Evolutionary conservation across 352 stramenopile species (phyloP), one percentile per base, ranked within the genome.

Genomic region (Pythium aquatile): DNA sequence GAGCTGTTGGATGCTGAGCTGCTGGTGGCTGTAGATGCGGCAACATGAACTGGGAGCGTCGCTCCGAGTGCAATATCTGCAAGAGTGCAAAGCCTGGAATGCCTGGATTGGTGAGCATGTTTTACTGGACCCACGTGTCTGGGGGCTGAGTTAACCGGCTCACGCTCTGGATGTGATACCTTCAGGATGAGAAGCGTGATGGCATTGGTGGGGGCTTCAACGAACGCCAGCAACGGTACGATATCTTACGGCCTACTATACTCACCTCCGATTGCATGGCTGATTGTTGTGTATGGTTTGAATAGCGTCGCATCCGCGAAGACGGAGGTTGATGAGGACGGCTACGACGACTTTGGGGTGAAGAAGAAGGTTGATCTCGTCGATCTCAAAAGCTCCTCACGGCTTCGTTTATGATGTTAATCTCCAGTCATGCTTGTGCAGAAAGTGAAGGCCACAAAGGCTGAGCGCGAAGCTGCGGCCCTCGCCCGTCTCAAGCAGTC

Each of bases 11-110:
- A 56, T 68, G 32, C 32, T 35, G 17, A 53, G 24, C n/a, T 28
- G 35, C 53, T 35, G 6, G 17, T 61, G 24, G 10, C 16, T 60
- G 20, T n/a, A 94, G 85, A 40, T 95, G 87, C 59, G 87, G 87
- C 28, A 95, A 95, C 46, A 75, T 94, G 37, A 95, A 95, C 65
- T 95, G 87, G 87, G 85, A 95, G 65, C 83, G 87, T 49, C 80
- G 87, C 0, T 76, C 73, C 29, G 87, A 94, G 74, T 95, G 87
- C 72, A 95, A 95, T 56, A 94, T 95, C 61, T 95, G 87, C 77
- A 94, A 95, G 55, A 85, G 72, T 59, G 52, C 80, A 2, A 95
- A 95, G 70, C 78, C 87, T 26, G 81, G 82, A 11, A 84, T 91
- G 75, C 26, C 73, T 32, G 83, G 79, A 55, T 59, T 77, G 61